phyloP scores from a whole-genome alignment of 1,284 basidiomycete species.

The Cystobasidium slooffiae region DNA sequence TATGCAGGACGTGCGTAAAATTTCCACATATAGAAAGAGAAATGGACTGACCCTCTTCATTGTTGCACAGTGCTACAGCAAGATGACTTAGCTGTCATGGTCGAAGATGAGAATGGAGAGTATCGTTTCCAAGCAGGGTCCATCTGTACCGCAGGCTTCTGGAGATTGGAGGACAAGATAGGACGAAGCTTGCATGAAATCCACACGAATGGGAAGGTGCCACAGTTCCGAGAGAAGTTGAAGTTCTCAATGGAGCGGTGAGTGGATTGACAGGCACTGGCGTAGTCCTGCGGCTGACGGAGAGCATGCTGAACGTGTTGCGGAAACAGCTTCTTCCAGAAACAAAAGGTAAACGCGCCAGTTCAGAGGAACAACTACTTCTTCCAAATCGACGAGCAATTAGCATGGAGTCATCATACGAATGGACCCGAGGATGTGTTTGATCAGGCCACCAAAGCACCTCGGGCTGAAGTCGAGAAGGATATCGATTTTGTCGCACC shows the following conservation, averaged over 20 bases:
- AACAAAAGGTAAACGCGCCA: constrained; percentile 69
- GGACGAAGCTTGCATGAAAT: constrained; percentile 73
- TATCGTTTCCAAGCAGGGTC: constrained; percentile 76
- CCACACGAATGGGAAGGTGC: constrained; percentile 69
- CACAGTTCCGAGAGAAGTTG: constrained; percentile 70
- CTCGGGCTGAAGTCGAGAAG: constrained; percentile 53
- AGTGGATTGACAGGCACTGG: no score
- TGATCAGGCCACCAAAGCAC: constrained; percentile 54
- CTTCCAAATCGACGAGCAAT: constrained; percentile 64
- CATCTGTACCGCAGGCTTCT: constrained; percentile 71
- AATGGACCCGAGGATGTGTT: constrained; percentile 69
- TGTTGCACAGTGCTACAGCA: constrained; percentile 58
- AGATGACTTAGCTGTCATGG: constrained; percentile 76
- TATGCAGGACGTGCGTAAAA: constrained; percentile 66
- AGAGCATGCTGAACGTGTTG: constrained; percentile 1
- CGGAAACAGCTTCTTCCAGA: constrained; percentile 64
- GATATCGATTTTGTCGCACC: constrained; percentile 56
- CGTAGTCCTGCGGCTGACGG: no score
- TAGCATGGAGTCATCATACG: constrained; percentile 69
- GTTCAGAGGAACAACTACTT: constrained; percentile 69
- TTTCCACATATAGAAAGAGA: no score
- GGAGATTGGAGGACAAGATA: constrained; percentile 77
- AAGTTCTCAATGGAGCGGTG: constrained; percentile 66
- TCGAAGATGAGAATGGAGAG: constrained; percentile 70
- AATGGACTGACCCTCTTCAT: background rate